These are phyloP conservation scores for Penicillium freii DNA, from an alignment of 2,329 filamentous ascomycete species.

Conservation along the genomic window DNA sequence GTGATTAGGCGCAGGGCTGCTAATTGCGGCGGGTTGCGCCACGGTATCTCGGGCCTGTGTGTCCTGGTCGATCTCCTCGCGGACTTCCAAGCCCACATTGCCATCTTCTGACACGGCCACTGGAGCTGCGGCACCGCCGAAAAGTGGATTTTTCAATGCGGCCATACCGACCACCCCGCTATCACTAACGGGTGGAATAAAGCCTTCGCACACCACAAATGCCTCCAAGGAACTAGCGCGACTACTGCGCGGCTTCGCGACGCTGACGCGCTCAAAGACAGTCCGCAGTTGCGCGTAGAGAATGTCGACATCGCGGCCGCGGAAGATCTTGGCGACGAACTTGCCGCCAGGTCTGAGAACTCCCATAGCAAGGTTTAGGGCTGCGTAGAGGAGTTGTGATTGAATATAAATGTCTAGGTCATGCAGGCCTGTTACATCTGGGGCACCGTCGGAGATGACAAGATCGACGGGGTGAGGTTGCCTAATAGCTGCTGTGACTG, in stretches of 20 bases:
- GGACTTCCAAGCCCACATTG: constrained; percentile 37
- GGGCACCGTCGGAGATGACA: constrained; percentile 91
- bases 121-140: constrained; percentile 38
- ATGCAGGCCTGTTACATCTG: constrained; percentile 93
- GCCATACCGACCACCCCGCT: constrained; percentile 49
- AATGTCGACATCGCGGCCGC: constrained; percentile 90
- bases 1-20: constrained; percentile 16
- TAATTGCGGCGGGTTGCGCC: constrained; percentile 1
- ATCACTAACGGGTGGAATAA: constrained; percentile 63
- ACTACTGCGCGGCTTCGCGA: constrained; percentile 91
- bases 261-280: constrained; percentile 81
- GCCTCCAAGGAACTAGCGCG: constrained; percentile 96
- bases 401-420: constrained; percentile 98
- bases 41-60: constrained; percentile 12
- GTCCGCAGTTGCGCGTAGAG: constrained; percentile 91
- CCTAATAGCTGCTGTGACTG: constrained; percentile 42
- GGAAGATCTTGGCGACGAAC: constrained; percentile 97
- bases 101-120: constrained; percentile 30
- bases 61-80: constrained; percentile 45
- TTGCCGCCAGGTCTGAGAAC: constrained; percentile 90
- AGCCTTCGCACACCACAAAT: constrained; percentile 92
- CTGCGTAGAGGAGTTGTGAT: constrained; percentile 89
- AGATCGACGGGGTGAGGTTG: constrained; percentile 81
- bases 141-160: constrained; percentile 40
- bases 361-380: constrained; percentile 87